Conservation (phyloP, 2,329 filamentous ascomycete genomes). For the Fusarium cyanostomum region DNA sequence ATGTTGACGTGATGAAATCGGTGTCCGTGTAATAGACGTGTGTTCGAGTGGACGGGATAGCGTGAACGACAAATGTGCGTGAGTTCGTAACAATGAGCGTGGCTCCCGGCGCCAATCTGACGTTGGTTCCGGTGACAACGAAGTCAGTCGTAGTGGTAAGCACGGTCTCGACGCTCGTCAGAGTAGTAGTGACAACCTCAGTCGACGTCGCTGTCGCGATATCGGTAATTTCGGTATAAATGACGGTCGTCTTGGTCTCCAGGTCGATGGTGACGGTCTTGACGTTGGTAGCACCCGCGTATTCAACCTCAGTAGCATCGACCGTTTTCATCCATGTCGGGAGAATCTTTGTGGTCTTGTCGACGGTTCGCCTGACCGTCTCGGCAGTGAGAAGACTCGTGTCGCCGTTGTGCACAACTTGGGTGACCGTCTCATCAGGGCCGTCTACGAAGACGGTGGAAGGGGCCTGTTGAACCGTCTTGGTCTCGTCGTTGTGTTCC, state of each 20-base stretch:
- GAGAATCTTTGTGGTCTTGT: neutral
- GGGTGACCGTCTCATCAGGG: slow-evolving; percentile 7
- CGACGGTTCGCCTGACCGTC: slow-evolving; percentile 11
- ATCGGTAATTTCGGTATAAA: slow-evolving; percentile 2
- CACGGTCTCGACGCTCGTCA: slow-evolving; percentile 7
- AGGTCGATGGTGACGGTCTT: slow-evolving; percentile 5
- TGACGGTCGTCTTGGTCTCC: neutral
- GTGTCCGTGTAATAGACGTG: slow-evolving; percentile 13
- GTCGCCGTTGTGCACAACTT: neutral
- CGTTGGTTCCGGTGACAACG: slow-evolving; percentile 4
- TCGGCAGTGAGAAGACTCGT: slow-evolving; percentile 2
- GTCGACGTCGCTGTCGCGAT: slow-evolving; percentile 11
- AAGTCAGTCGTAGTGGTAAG: slow-evolving; percentile 8
- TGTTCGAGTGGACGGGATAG: slow-evolving; percentile 1
- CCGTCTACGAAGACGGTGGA: slow-evolving; percentile 6
- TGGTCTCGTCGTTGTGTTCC: neutral
- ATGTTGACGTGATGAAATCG: neutral
- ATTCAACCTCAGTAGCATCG: slow-evolving; percentile 5
- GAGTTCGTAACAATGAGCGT: slow-evolving; percentile 6
- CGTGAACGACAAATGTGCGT: slow-evolving; percentile 10
- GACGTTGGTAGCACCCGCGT: slow-evolving; percentile 2
- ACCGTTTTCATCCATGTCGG: slow-evolving; percentile 11
- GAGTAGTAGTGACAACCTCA: neutral
- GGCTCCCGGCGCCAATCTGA: neutral
- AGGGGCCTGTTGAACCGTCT: neutral